Base-by-base conservation (phyloP, 129 eudicot genomes). In the Ambrosia trifida region DNA sequence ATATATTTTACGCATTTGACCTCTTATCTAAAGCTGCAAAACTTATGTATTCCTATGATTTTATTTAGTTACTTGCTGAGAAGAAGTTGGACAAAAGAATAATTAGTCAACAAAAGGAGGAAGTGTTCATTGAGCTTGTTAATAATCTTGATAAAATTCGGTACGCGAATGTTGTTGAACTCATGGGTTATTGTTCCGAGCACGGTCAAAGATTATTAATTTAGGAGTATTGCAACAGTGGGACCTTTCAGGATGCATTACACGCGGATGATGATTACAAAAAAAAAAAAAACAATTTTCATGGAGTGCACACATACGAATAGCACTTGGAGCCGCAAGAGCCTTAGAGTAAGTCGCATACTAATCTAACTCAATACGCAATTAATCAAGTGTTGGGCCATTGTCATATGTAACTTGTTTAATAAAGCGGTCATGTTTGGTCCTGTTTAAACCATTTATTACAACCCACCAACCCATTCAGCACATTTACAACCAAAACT, bases 291-390 rank as follows among this genome's bases (percentile, higher is more conserved):
- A 85, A 52, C 76, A 86, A 24, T 76, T 95, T 43, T 81, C 91
- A n/a, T 95, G 99, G 99, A 90, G 81, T 70, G 71, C 82, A 38
- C 99, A 97, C 66, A 82, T 90, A 13, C 84, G 90, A 50, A 95
- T 95, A 94, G 97, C 97, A 41, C 96, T 95, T 79, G 99, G 97
- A 81, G 97, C 96, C 80, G 99, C 99, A 71, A 82, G 97, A 81
- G 99, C 97, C 66, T 77, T 95, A 75, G 97, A 95, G 99, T 95
- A 88, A 80, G 97, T 84, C 33, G 33, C 7, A 28, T 11, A 57
- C 16, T 58, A 4, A 24, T 12, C 43, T 4, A 8, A 38, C 43
- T 4, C 43, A 38, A 38, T 8, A 5, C 7, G 43, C 6, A 38
- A 5, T 5, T 38, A 38, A 38, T 38, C 43, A 38, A 8, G 43